Evolutionary conservation across 2,329 filamentous ascomycete genomes (phyloP), one percentile per base, ranked within the genome.

Genomic region (Hymenoscyphus linearis): DNA sequence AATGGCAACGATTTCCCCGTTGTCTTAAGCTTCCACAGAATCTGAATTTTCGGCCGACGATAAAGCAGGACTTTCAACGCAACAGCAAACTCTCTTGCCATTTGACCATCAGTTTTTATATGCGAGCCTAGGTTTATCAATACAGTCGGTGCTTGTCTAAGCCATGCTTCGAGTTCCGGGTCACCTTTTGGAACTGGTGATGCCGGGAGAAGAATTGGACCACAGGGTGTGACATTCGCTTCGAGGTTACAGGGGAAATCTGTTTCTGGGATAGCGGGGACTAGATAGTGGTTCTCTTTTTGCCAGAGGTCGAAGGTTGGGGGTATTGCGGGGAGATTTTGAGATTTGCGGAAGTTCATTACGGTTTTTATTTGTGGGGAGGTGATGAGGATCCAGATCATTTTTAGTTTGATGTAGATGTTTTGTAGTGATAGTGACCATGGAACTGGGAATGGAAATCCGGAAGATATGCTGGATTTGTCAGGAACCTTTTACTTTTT

Each of bases 71-170:
- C 63, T 9, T 69, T 70, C 2, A 82, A 40, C 0, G 75, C 76
- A 0, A 50, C 54, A 0, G 76, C 75, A 35, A 82, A 73, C 35
- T 78, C 75, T 7, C 70, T 55, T 0, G 76, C 77, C 54, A 76
- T 72, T 0, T 59, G 36, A 6, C 59, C 52, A 22, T 66, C 66
- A 47, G 65, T 63, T 16, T 57, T 31, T 12, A 67, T 56, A 25
- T 67, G 64, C 0, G 78, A 78, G 0, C 81, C 81, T 1, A 82
- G 68, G 62, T 79, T 81, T 36, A 83, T 73, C n/a, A 80, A 74
- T 0, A 83, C 68, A 0, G 79, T 82, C 2, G 78, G 77, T 0
- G 71, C 71, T 2, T 69, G 66, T 0, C 67, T 63, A 3, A 82
- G 70, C 81, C 80, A 83, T 1, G 52, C 52, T 1, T 69, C 67